phyloP scores from a whole-genome alignment of 495 filamentous ascomycete species.

The Neurospora sublineolata region DNA sequence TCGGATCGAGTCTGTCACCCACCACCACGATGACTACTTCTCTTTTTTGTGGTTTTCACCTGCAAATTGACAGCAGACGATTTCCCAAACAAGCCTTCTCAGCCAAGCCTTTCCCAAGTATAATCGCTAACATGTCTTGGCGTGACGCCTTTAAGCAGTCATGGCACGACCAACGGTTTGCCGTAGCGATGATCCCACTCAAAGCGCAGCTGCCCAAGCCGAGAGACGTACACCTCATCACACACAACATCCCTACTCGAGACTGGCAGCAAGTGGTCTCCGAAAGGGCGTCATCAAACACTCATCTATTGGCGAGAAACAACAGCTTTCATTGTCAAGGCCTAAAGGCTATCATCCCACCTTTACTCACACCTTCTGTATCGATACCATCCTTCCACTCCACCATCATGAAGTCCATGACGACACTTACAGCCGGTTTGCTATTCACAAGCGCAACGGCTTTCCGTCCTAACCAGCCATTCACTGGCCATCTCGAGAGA shows the following conservation, averaged over 20 bases:
- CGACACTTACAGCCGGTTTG: not conserved
- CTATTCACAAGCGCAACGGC: not conserved
- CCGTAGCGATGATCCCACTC: not conserved
- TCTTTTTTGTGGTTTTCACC: no score
- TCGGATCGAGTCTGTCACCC: not conserved
- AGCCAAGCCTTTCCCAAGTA: not conserved
- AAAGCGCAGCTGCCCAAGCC: not conserved
- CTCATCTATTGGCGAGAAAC: no score
- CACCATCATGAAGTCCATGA: not conserved
- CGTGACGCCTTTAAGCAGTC: not conserved
- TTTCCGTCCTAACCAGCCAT: not conserved
- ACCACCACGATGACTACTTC: not conserved
- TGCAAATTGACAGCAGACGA: not conserved
- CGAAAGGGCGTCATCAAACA: no score
- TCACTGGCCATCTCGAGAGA: not conserved
- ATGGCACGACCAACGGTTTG: not conserved
- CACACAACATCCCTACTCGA: not conserved
- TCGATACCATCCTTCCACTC: not conserved
- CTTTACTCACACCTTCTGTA: not conserved
- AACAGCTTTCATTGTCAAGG: not conserved
- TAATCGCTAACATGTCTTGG: not conserved
- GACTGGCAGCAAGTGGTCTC: not conserved
- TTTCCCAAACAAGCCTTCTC: not conserved
- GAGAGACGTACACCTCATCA: not conserved
- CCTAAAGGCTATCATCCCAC: not conserved